A percentile compares a stretch with the other conserved stretches of the same genome.
These are phyloP conservation scores for Miscanthus lutarioriparius DNA, from an alignment of 176 grass and related monocot genomes.

Conservation along the genomic window DNA sequence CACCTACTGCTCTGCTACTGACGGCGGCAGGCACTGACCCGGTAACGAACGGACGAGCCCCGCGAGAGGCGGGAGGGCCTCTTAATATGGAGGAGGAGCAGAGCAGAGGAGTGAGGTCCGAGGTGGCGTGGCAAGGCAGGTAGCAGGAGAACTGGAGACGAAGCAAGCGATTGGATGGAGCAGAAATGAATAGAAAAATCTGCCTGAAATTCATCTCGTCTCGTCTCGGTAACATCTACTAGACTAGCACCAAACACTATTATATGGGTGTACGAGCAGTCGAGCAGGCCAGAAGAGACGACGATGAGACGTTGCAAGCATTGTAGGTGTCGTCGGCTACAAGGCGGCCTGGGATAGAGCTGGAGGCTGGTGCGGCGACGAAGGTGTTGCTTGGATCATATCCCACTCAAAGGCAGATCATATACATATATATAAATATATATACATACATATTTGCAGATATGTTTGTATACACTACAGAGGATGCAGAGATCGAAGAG, in stretches of 20 bases:
- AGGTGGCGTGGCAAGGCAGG: background rate
- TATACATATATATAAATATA: background rate
- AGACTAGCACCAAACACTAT: no score
- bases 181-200: no score
- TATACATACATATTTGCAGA: background rate
- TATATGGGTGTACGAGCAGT: background rate
- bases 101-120: background rate
- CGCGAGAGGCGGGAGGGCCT: background rate
- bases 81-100: constrained; percentile 12
- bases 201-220: background rate
- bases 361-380: background rate
- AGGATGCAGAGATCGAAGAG: no score
- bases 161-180: constrained; percentile 3
- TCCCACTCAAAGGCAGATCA: constrained; percentile 30
- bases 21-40: background rate
- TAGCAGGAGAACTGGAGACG: background rate
- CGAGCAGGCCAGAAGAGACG: background rate
- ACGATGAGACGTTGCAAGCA: background rate
- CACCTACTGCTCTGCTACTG: constrained; percentile 20
- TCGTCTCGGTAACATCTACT: background rate
- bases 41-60: background rate
- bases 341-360: background rate
- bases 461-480: background rate
- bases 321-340: constrained; percentile 39
- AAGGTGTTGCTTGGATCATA: constrained; percentile 37